Evolutionary conservation across 2,329 filamentous ascomycete genomes (phyloP).

Genomic region (Colletotrichum sansevieriae): DNA sequence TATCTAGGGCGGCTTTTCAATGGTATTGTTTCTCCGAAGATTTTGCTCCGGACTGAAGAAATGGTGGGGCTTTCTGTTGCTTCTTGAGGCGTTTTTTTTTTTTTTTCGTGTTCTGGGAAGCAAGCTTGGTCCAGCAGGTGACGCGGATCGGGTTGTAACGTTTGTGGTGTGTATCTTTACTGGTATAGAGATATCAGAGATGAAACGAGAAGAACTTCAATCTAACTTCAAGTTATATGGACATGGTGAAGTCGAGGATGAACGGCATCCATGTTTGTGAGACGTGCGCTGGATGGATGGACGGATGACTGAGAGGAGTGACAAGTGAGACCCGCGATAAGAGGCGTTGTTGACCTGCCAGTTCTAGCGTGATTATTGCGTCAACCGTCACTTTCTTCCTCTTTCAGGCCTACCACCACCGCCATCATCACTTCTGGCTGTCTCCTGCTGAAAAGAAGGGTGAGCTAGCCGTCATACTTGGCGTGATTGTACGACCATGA

Average conservation of each 20-base stretch:
- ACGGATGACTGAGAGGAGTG: constrained; percentile 17
- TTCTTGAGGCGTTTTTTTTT: not conserved
- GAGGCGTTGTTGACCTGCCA: constrained; percentile 16
- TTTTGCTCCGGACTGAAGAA: not conserved
- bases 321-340: constrained; percentile 32
- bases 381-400: constrained; percentile 11
- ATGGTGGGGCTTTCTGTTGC: not conserved
- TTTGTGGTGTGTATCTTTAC: constrained; percentile 4
- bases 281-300: constrained; percentile 4
- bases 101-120: not conserved
- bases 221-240: not conserved
- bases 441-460: not conserved
- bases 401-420: not conserved
- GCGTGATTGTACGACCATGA: no score
- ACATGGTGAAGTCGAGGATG: not conserved
- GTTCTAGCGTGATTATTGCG: constrained; percentile 9
- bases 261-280: not conserved
- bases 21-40: not conserved
- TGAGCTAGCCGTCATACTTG: no score
- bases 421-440: not conserved
- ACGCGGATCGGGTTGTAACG: constrained; percentile 13
- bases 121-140: not conserved
- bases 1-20: constrained; percentile 2
- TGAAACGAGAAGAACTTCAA: constrained; percentile 2
- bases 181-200: constrained; percentile 11